phyloP scores from a whole-genome alignment of 176 grass and related monocot species.

The Stipa capillata region DNA sequence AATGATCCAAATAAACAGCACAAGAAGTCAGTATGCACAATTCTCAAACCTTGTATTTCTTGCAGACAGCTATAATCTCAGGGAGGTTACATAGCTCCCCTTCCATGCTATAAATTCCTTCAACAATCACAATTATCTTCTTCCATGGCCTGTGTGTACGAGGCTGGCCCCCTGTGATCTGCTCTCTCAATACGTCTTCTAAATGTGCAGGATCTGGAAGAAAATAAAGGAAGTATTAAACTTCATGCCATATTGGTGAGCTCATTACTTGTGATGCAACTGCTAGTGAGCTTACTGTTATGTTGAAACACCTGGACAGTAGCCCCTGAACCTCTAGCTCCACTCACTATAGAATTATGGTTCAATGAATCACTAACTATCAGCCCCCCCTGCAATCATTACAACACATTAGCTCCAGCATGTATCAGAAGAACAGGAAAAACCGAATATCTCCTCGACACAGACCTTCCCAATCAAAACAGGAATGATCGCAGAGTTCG shows the following conservation, averaged over 20 bases:
- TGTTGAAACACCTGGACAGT: constrained; percentile 87
- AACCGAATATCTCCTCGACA: background rate
- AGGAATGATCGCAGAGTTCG: constrained; percentile 86
- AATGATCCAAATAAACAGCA: background rate
- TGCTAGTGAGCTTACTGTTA: constrained; percentile 65
- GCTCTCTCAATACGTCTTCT: constrained; percentile 86
- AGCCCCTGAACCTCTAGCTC: constrained; percentile 77
- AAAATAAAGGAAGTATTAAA: constrained; percentile 12
- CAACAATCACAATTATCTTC: constrained; percentile 93
- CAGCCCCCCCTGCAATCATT: constrained; percentile 58
- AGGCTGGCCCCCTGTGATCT: constrained; percentile 78
- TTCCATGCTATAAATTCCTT: constrained; percentile 98
- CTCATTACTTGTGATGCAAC: background rate
- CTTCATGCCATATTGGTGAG: background rate
- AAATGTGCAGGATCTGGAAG: constrained; percentile 67
- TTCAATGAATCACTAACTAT: constrained; percentile 95
- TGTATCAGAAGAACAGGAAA: background rate
- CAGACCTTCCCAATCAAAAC: constrained; percentile 70
- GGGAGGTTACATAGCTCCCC: constrained; percentile 88
- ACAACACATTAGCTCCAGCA: constrained; percentile 13
- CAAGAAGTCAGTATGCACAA: background rate
- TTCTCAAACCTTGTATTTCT: constrained; percentile 79
- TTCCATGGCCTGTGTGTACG: constrained; percentile 90
- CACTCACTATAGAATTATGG: constrained; percentile 97
- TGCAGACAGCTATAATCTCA: constrained; percentile 87